Evolutionary conservation across 176 grass and related monocot genomes (phyloP).

Genomic region (Raddia guianensis): DNA sequence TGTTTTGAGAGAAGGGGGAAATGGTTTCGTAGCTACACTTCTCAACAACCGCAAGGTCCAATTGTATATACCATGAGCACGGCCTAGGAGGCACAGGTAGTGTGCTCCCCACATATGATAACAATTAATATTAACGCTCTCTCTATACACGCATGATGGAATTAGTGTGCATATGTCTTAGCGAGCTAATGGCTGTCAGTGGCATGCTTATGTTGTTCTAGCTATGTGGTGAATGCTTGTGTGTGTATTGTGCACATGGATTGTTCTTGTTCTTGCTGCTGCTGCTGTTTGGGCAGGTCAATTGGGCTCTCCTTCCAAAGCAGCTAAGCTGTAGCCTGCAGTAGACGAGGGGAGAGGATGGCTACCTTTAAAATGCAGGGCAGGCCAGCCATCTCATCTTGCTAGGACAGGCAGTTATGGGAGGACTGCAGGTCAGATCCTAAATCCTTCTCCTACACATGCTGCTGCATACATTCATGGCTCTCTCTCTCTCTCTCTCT

Average conservation of each 20-base stretch:
- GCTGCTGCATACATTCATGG: conserved; percentile 36
- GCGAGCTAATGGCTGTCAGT: neutral
- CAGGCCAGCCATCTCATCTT: neutral
- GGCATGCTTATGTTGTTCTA: neutral
- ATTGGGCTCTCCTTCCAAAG: conserved; percentile 60
- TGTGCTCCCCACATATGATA: conserved; percentile 63
- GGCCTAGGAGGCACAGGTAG: conserved; percentile 13
- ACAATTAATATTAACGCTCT: conserved; percentile 39
- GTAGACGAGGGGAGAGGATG: neutral
- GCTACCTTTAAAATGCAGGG: conserved; percentile 36
- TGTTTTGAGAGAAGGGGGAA: neutral
- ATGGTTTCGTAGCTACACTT: conserved; percentile 9
- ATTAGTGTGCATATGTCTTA: neutral
- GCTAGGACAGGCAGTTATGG: conserved; percentile 38
- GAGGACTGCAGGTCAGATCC: conserved; percentile 55
- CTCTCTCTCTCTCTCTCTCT: neutral
- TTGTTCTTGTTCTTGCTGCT: conserved; percentile 52
- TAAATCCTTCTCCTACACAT: conserved; percentile 57
- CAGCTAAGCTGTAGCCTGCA: conserved; percentile 32
- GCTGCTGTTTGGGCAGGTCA: conserved; percentile 48
- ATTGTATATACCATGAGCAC: conserved; percentile 7
- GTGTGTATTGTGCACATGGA: conserved; percentile 47
- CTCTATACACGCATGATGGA: neutral
- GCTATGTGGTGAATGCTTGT: conserved; percentile 24
- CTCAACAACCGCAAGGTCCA: conserved; percentile 8